Percentiles rank a stretch among this genome's conserved stretches.
Conservation (phyloP, 768 basidiomycete genomes). For the Leccinum fibrillosum region DNA sequence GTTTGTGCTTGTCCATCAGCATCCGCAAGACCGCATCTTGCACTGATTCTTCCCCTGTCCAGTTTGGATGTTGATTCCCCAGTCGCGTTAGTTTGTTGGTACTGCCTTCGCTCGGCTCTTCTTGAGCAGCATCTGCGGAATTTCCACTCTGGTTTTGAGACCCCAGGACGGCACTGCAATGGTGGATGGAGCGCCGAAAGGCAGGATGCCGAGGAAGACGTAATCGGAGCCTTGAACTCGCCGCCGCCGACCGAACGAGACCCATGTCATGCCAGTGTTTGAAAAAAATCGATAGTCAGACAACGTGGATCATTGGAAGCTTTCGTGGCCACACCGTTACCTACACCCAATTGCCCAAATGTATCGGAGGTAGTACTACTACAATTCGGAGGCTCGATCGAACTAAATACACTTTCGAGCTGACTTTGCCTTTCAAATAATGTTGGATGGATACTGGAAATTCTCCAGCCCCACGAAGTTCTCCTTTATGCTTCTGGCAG, state of each 20-base stretch:
- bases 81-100: constrained; percentile 26
- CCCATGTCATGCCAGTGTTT: background rate
- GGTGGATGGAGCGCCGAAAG: background rate
- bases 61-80: constrained; percentile 57
- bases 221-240: background rate
- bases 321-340: background rate
- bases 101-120: constrained; percentile 6
- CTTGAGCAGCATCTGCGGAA: constrained; percentile 55
- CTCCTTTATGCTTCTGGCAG: constrained; percentile 94
- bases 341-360: background rate
- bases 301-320: background rate
- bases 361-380: background rate
- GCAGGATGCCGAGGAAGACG: background rate
- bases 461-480: constrained; percentile 84
- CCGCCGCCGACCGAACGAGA: background rate
- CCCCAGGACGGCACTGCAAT: constrained; percentile 1
- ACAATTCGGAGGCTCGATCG: background rate
- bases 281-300: background rate
- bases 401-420: background rate
- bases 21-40: constrained; percentile 75
- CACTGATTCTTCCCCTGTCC: constrained; percentile 74
- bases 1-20: constrained; percentile 86
- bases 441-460: constrained; percentile 85
- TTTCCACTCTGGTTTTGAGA: constrained; percentile 37
- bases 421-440: constrained; percentile 41